These are phyloP conservation scores for Sporisorium scitamineum DNA, from an alignment of 1,284 basidiomycete genomes.

Conservation along the genomic window DNA sequence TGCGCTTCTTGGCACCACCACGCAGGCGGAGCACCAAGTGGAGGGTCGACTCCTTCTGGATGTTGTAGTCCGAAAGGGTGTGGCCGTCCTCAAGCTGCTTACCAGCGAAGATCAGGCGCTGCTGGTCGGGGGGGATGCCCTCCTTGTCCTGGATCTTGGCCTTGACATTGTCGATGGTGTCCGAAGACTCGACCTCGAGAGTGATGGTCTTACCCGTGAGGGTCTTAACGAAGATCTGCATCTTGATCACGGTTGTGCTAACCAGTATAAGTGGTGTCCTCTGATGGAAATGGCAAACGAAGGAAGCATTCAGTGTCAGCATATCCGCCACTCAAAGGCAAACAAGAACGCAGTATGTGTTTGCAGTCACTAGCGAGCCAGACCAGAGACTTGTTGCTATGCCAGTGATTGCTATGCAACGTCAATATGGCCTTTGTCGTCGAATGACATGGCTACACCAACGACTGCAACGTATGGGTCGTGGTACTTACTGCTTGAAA, in stretches of 20 bases:
- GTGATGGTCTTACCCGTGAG: constrained; percentile 70
- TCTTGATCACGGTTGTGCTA: constrained; percentile 60
- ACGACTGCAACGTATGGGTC: constrained; percentile 13
- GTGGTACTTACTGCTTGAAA: constrained; percentile 52
- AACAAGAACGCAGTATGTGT: neutral
- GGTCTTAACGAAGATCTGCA: constrained; percentile 68
- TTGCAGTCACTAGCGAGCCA: neutral
- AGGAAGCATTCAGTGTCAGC: neutral
- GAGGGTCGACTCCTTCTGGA: constrained; percentile 76
- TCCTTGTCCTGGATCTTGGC: constrained; percentile 74
- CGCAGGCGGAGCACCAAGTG: constrained; percentile 75
- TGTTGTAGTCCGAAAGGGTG: constrained; percentile 76
- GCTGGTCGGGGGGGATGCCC: constrained; percentile 92
- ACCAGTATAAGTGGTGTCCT: constrained; percentile 66
- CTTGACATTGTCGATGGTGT: constrained; percentile 70
- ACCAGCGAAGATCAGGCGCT: constrained; percentile 96
- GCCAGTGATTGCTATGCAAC: neutral
- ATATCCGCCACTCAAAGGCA: neutral
- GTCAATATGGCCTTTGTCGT: neutral
- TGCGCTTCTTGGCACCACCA: constrained; percentile 98
- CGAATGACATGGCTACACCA: neutral
- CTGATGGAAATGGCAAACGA: neutral
- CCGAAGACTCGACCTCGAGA: constrained; percentile 70
- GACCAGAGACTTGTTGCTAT: neutral
- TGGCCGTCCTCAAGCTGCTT: constrained; percentile 83